These are phyloP conservation scores for Solanum pinnatisectum DNA, from an alignment of 257 asterid species.

Conservation along the genomic window DNA sequence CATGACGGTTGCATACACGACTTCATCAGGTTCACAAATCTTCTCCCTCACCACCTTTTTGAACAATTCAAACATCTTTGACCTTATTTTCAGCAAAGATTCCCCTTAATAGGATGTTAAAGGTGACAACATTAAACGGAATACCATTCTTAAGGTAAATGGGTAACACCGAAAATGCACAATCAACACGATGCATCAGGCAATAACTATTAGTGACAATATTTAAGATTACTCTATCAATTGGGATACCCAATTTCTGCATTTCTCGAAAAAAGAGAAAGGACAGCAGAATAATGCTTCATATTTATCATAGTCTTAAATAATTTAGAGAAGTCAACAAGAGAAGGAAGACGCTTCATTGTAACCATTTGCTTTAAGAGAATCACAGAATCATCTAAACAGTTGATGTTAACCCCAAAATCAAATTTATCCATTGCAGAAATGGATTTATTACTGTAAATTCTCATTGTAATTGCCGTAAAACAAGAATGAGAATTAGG, in stretches of 20 bases:
- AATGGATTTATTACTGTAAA: too few species aligned
- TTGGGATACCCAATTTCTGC: background rate
- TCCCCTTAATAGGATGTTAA: background rate
- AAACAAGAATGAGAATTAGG: too few species aligned
- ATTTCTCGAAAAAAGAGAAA: conserved; percentile 1
- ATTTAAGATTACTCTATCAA: background rate
- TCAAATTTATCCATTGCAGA: too few species aligned
- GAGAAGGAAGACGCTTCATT: background rate
- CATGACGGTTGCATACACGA: too few species aligned
- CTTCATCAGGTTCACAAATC: background rate
- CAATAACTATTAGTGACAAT: background rate
- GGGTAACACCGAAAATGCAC: conserved; percentile 5
- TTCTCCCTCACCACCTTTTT: conserved; percentile 1
- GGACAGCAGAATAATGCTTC: background rate
- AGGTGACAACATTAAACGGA: background rate
- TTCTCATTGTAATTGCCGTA: too few species aligned
- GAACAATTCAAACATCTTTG: conserved; percentile 7
- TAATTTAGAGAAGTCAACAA: background rate
- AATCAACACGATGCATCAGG: background rate
- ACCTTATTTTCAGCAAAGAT: background rate
- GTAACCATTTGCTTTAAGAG: background rate
- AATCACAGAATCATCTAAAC: background rate
- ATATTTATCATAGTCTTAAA: too few species aligned
- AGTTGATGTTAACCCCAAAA: too few species aligned
- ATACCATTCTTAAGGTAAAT: background rate